Base-by-base conservation (phyloP, 169 alveolate species). In the Plasmodium ovale region DNA sequence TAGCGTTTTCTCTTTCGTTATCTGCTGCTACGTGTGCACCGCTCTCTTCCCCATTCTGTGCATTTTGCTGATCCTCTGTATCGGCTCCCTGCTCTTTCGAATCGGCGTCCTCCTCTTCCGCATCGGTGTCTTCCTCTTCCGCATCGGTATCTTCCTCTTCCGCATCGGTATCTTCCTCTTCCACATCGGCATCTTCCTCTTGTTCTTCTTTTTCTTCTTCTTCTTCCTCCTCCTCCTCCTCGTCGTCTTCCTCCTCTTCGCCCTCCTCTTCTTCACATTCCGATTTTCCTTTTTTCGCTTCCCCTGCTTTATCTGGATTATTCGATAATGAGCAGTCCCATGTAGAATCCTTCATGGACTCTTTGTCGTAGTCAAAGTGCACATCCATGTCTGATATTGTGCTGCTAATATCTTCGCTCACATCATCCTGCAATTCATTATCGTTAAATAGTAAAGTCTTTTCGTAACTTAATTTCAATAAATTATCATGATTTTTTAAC, bases 381-480 rank as follows among this genome's bases (percentile, higher is more conserved):
- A 51, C 59, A 71, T 70, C 68, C 37, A 49, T 71, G 16, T 82
- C 91, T 29, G 82, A 59, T 70, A 71, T 69, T 3, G 89, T 71
- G 72, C 85, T 72, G 31, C 88, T 74, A 47, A 64, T 69, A 60
- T 65, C 42, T 42, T 89, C 56, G 33, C 87, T 65, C 16, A 37
- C 77, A 44, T 67, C 64, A 79, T 71, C 77, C 10, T 31, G 92
- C 12, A 56, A 21, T 19, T 85, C 72, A 6, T n/a, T 62, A 68
- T 89, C 87, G 44, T 72, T 67, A 89, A 47, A 70, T 71, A 82
- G 53, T 29, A 71, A 44, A 1, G 89, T 87, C 56, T 74, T 68
- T 42, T 82, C 90, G 65, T 82, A 82, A 82, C 65, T 82, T 37
- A 82, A 69, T 53, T 82, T 82, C 9, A 82, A 33, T 39, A 82